Evolutionary conservation across 768 basidiomycete genomes (phyloP).

Genomic region (Omphalotus guepiniiformis): DNA sequence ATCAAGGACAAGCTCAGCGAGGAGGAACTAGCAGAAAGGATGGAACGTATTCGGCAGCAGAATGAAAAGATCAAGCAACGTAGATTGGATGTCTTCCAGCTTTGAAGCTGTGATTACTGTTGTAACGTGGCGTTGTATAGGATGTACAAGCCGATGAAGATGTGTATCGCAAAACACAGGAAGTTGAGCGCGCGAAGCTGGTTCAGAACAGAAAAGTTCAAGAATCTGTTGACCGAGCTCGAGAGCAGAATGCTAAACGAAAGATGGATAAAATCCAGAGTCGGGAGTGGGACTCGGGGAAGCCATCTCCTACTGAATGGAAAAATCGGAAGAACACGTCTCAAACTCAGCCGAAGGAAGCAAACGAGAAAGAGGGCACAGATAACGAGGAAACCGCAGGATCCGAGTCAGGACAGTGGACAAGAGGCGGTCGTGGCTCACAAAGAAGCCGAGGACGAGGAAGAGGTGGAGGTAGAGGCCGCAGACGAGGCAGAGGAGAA

Average conservation of each 20-base stretch:
- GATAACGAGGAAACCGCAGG: slow-evolving; percentile 10
- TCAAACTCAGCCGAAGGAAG: slow-evolving; percentile 10
- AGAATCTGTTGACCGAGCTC: slow-evolving; percentile 60
- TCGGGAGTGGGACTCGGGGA: slow-evolving; percentile 85
- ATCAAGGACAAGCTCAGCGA: slow-evolving; percentile 63
- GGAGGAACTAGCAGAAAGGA: slow-evolving; percentile 63
- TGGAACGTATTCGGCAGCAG: slow-evolving; percentile 65
- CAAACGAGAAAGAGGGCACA: slow-evolving; percentile 9
- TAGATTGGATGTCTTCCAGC: slow-evolving; percentile 41
- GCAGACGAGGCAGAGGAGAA: neutral
- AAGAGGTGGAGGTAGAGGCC: slow-evolving; percentile 32
- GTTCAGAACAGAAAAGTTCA: slow-evolving; percentile 63
- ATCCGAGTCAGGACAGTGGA: slow-evolving; percentile 20
- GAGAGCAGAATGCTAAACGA: slow-evolving; percentile 73
- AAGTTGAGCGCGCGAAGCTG: slow-evolving; percentile 54
- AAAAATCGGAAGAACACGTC: slow-evolving; percentile 18
- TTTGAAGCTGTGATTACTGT: neutral
- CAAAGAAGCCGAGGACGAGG: slow-evolving; percentile 27
- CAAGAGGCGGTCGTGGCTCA: slow-evolving; percentile 28
- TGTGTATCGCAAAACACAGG: slow-evolving; percentile 69
- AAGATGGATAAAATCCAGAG: slow-evolving; percentile 78
- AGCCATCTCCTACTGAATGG: slow-evolving; percentile 34
- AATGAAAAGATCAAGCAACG: slow-evolving; percentile 77
- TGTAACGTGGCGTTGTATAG: slow-evolving; percentile 29
- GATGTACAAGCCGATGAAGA: slow-evolving; percentile 81